Evolutionary conservation across 2,329 filamentous ascomycete species (phyloP).

Genomic region (Fusarium albosuccineum): DNA sequence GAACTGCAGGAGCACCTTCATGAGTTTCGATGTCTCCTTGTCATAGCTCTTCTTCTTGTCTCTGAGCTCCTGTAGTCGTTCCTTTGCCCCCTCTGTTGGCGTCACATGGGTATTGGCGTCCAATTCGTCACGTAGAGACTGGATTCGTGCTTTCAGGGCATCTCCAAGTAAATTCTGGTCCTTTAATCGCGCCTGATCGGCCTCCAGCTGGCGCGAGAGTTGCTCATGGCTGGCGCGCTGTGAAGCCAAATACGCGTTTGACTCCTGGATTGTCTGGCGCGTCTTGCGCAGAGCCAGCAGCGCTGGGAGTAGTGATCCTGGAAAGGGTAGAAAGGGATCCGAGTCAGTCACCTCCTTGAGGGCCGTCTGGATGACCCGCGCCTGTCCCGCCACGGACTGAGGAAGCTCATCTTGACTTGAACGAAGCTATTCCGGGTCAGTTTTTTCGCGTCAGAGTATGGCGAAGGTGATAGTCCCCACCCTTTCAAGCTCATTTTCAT

Average conservation of each 20-base stretch:
- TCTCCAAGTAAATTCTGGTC: constrained; percentile 69
- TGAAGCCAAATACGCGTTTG: constrained; percentile 67
- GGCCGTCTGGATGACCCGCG: constrained; percentile 69
- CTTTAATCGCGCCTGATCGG: constrained; percentile 62
- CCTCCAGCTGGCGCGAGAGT: constrained; percentile 62
- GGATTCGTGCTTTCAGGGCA: constrained; percentile 69
- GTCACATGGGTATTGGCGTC: constrained; percentile 69
- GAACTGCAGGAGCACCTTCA: constrained; percentile 76
- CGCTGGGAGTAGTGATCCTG: constrained; percentile 77
- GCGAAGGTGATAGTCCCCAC: constrained; percentile 48
- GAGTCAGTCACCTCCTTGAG: constrained; percentile 73
- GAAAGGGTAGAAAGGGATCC: constrained; percentile 74
- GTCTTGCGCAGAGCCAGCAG: constrained; percentile 78
- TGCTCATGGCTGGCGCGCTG: constrained; percentile 59
- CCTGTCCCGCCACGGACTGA: constrained; percentile 49
- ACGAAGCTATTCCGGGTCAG: constrained; percentile 43
- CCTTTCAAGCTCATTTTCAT: constrained; percentile 63
- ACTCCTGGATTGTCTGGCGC: constrained; percentile 73
- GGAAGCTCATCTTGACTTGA: constrained; percentile 39
- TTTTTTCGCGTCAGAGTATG: constrained; percentile 5
- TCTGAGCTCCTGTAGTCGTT: constrained; percentile 72
- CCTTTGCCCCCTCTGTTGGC: constrained; percentile 71
- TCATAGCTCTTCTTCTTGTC: constrained; percentile 72
- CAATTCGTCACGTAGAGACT: constrained; percentile 68
- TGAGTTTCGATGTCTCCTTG: constrained; percentile 69